A percentile compares a stretch with the other conserved stretches of the same genome.
phyloP scores from a whole-genome alignment of 2,329 filamentous ascomycete species.

The Ambrosiella xylebori region DNA sequence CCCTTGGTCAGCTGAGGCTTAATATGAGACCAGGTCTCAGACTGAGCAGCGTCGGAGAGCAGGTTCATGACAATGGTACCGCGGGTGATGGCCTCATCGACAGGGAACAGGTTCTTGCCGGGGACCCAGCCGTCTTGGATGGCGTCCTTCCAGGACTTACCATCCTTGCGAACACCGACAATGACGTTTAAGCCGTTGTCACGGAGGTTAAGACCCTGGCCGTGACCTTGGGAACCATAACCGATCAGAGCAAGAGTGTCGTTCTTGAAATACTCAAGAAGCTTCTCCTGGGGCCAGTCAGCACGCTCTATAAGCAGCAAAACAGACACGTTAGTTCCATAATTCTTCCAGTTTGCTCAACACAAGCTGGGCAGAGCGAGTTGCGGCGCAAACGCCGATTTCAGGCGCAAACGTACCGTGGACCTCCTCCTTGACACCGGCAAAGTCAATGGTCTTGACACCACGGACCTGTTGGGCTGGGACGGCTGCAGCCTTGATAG shows the following conservation, averaged over 20 bases:
- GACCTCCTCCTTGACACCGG: conserved; percentile 83
- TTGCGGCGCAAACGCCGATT: neutral
- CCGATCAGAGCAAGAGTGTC: conserved; percentile 98
- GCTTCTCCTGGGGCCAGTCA: conserved; percentile 98
- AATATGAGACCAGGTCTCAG: conserved; percentile 94
- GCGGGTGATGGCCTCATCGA: conserved; percentile 86
- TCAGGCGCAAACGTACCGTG: conserved; percentile 45
- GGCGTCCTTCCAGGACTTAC: conserved; percentile 96
- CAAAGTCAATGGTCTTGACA: conserved; percentile 98
- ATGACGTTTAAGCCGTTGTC: conserved; percentile 99
- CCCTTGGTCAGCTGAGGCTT: conserved; percentile 97
- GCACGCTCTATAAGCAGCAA: conserved; percentile 53
- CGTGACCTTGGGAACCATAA: conserved; percentile 95
- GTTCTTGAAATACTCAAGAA: conserved; percentile 98
- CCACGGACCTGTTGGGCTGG: conserved; percentile 59
- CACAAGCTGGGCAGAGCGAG: too few species aligned
- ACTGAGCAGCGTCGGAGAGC: conserved; percentile 92
- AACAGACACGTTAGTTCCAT: conserved; percentile 5
- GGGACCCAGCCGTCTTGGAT: conserved; percentile 93
- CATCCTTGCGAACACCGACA: conserved; percentile 94
- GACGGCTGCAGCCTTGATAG: conserved; percentile 34
- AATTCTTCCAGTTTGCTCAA: neutral
- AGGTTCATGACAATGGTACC: conserved; percentile 99
- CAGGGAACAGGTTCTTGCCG: conserved; percentile 97
- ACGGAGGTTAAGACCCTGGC: conserved; percentile 97